Percentiles rank a stretch among this genome's conserved stretches.
phyloP scores from a whole-genome alignment of 331 rosid species.

The Quercus tomentella region DNA sequence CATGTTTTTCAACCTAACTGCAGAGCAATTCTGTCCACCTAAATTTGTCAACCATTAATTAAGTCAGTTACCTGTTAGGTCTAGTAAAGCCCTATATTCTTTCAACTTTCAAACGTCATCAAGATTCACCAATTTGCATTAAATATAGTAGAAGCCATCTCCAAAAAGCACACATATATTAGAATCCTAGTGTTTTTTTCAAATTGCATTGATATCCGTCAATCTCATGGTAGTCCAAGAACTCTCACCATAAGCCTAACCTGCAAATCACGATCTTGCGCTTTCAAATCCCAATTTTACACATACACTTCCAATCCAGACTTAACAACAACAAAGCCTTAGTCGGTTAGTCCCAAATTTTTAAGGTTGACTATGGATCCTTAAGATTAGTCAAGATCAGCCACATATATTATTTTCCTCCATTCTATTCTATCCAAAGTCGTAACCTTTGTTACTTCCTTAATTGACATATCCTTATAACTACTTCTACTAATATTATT shows the following conservation, averaged over 20 bases:
- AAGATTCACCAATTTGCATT: background rate
- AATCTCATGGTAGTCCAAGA: background rate
- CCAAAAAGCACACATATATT: background rate
- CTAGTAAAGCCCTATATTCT: background rate
- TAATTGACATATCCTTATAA: too few species aligned
- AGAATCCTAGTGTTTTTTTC: background rate
- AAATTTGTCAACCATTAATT: background rate
- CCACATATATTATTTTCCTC: too few species aligned
- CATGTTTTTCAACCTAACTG: background rate
- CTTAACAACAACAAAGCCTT: background rate
- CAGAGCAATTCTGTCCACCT: background rate
- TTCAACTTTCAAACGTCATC: background rate
- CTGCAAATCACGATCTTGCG: background rate
- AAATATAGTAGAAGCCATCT: background rate
- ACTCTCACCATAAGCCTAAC: background rate
- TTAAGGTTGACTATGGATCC: too few species aligned
- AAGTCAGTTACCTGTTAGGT: background rate
- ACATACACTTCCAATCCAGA: background rate
- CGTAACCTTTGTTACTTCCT: too few species aligned
- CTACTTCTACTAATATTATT: too few species aligned
- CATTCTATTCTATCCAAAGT: too few species aligned
- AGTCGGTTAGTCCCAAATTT: too few species aligned
- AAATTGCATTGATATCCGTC: background rate
- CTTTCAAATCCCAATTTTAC: background rate
- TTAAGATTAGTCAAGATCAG: too few species aligned